Evolutionary conservation across 2,329 filamentous ascomycete genomes (phyloP), one percentile per base, ranked within the genome.

Genomic region (Cladosporium sp.): DNA sequence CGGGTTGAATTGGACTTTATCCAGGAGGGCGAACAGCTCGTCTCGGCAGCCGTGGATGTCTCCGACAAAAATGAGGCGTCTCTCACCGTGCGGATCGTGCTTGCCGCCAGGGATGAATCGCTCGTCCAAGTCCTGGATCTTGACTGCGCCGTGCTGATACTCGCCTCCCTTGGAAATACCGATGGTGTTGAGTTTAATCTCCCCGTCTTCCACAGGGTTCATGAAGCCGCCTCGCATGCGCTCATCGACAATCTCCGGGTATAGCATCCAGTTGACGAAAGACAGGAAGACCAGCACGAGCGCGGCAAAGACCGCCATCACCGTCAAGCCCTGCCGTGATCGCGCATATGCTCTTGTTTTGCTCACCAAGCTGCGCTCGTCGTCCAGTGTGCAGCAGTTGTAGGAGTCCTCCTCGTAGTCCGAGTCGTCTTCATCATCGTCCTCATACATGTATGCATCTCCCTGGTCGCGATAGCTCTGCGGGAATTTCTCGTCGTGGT

Each of bases 1-100:
- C 20, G 70, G 65, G 53, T 85, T 68, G 68, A 89, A 92, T 13
- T 75, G 65, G 18, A 86, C 72, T 62, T 88, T 84, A 4, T 78
- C 66, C 20, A 97, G 77, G 11, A 97, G 76, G 13, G 75, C 65
- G 27, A 70, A 58, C 55, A 82, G 75, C 54, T 89, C 80, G 11
- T 79, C 67, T 59, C 82, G 82, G 74, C 93, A 93, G 43, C 93
- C 93, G 71, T 97, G 92, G 12, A 97, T 89, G 70, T 99, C 93
- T 48, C 93, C 92, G 29, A 97, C 76, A 54, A 97, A 76, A 29
- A 97, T 74, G 19, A 99, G 73, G 15, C 90, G 76, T 48, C 79
- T 81, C 18, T 71, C 68, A 37, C 64, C 65, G 7, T 61, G 58
- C 18, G 58, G 50, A 24, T 69, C 64, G 30, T 62, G 61, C 37